Percentiles rank a stretch among this genome's conserved stretches.
Evolutionary conservation across 2,329 filamentous ascomycete species (phyloP).

Genomic region (Rutstroemia sydowiana): DNA sequence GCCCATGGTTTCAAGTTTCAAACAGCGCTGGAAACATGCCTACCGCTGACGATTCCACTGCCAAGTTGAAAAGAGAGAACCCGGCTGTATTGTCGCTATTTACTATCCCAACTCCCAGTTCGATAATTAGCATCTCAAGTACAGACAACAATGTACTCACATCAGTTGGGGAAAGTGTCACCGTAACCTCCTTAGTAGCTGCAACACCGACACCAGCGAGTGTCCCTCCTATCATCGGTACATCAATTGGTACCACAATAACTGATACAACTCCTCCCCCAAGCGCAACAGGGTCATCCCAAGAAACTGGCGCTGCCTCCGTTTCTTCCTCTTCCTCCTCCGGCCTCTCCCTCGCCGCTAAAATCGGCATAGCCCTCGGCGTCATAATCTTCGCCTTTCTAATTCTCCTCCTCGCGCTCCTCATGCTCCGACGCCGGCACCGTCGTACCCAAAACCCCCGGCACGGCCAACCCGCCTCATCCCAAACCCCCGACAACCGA

Average conservation of each 20-base stretch:
- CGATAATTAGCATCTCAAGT: background rate
- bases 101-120: too few relatives aligned
- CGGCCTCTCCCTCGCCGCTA: constrained; percentile 3
- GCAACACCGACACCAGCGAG: background rate
- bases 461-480: background rate
- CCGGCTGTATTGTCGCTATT: too few relatives aligned
- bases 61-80: too few relatives aligned
- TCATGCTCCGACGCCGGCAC: background rate
- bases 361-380: constrained; percentile 7
- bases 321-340: background rate
- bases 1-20: too few relatives aligned
- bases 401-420: background rate
- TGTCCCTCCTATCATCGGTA: background rate
- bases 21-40: too few relatives aligned
- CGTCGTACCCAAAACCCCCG: background rate
- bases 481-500: constrained; percentile 2
- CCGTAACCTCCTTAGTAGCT: background rate
- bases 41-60: too few relatives aligned
- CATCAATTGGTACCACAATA: background rate
- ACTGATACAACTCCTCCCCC: background rate
- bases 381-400: background rate
- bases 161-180: too few relatives aligned
- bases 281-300: background rate
- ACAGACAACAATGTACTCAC: background rate
- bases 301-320: background rate